Base-by-base conservation (phyloP, 2,329 filamentous ascomycete species). In the Sclerotinia spermophila region DNA sequence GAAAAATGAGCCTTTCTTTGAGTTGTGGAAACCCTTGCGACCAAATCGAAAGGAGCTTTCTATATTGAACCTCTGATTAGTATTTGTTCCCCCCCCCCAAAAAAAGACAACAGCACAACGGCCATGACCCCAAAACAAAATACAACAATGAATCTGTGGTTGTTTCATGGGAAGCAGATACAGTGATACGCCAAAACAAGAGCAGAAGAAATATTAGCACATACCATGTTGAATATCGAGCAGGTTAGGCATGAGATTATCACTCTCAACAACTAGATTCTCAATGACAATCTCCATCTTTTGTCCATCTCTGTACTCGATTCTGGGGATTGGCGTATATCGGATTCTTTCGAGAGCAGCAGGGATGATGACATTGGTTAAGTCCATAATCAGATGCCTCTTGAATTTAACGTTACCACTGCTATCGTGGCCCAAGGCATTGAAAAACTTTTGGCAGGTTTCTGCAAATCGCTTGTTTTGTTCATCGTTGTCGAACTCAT, bases 1-100 rank as follows among this genome's bases (percentile, higher is more conserved):
- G 84, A 96, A 93, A 75, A 95, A 78, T 2, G 86, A 85, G 82
- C 97, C 94, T 82, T 92, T 90, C 81, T 89, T 90, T 90, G 93
- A 85, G 87, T 96, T 77, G 13, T 86, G 84, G 76, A 94, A 86
- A 80, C 90, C 90, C 89, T 96, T 97, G 79, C 96, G 93, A 51
- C 95, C 96, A 90, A 92, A 97, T 75, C 92, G 90, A 87, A 94
- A 93, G 84, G 96, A 96, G 84, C 98, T 96, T 83, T 98, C 76
- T 77, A 55, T 6, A 33, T n/a, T 5, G 11, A 38, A 38, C n/a
- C 33, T 58, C 24, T 21, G 56, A 73, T 71, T 71, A 72, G 42
- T 33, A 1, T 17, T 60, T 44, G 38, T 11, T 40, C 6, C 42
- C 13, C 42, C 8, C 35, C 6, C 42, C 13, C 42, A 27, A 42